phyloP scores from a whole-genome alignment of 192 early-diverging fungal species.

The Haplosporangium gracile region DNA sequence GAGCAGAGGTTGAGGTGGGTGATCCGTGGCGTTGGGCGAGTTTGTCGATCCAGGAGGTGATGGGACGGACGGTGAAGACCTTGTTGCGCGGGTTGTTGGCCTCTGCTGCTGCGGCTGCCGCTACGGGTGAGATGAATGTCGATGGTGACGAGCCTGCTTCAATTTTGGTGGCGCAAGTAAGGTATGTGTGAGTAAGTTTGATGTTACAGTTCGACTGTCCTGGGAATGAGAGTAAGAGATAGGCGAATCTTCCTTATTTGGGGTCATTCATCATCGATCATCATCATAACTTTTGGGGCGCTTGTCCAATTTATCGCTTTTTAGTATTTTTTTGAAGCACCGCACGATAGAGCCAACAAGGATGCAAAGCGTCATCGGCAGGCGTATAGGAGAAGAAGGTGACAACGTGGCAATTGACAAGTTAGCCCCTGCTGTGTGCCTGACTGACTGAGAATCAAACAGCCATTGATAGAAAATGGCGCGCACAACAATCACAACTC shows the following conservation, averaged over 20 bases:
- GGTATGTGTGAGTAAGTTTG: not conserved
- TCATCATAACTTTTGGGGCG: no score
- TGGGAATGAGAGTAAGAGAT: not conserved
- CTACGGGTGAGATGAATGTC: not conserved
- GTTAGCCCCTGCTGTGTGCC: not conserved
- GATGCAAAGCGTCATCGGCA: not conserved
- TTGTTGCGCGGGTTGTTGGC: conserved; percentile 14
- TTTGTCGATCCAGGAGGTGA: conserved; percentile 54
- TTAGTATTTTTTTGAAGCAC: not conserved
- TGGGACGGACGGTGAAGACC: conserved; percentile 37
- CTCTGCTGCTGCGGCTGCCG: not conserved
- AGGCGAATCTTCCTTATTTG: conserved; percentile 3
- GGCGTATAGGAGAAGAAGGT: not conserved
- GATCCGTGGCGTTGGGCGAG: conserved; percentile 44
- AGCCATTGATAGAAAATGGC: not conserved
- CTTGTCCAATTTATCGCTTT: no score
- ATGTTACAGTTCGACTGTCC: no score
- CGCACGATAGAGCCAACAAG: not conserved
- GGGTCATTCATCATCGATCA: not conserved
- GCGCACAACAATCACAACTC: not conserved
- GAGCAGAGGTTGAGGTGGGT: conserved; percentile 12
- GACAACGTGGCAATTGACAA: not conserved
- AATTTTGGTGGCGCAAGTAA: not conserved
- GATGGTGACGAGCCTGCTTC: not conserved
- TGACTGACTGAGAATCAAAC: not conserved